Evolutionary conservation across 75 land plant genomes (phyloP), one percentile per base, ranked within the genome.

Genomic region (Picea glauca): DNA sequence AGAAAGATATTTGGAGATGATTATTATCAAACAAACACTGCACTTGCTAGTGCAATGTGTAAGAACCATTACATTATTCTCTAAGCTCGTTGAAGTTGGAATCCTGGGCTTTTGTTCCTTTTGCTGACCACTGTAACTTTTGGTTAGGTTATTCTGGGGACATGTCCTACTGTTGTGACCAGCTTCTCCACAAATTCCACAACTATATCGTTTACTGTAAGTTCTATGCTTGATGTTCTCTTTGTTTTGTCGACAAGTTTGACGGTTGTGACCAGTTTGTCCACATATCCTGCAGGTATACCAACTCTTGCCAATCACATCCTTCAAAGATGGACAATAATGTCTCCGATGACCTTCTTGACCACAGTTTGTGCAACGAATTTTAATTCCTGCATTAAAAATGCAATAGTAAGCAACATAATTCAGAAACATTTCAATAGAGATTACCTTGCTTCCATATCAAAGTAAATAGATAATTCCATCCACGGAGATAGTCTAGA

Each of bases 301-400:
- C 43, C 70, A 58, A 56, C 70, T 79, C 57, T 33, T 78, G 8
- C 57, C 74, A 30, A 31, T 33, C 2, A n/a, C 58, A 57, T 78
- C 78, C 72, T 75, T 65, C 21, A 89, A 63, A 58, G 80, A 85
- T 18, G 91, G 93, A 64, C 93, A 91, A 76, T 87, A 89, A 79
- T 83, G 79, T 50, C 77, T 85, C 54, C 93, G 80, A 50, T 91
- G 93, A 13, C 93, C 93, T 78, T 91, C 88, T n/a, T 83, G 62
- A 46, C 93, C 91, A 81, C 93, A 91, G 80, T 85, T 77, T 38
- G 68, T 78, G 79, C 91, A 91, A 79, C 66, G 84, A 79, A 85
- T 89, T 78, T 85, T 87, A n/a, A 83, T 82, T 62, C 89, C 93
- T 91, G 88, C 78, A 85, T 31, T 13, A 75, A 4, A 38, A 78